Conservation (phyloP, 2,329 filamentous ascomycete genomes). For the Scytalidium sp. region DNA sequence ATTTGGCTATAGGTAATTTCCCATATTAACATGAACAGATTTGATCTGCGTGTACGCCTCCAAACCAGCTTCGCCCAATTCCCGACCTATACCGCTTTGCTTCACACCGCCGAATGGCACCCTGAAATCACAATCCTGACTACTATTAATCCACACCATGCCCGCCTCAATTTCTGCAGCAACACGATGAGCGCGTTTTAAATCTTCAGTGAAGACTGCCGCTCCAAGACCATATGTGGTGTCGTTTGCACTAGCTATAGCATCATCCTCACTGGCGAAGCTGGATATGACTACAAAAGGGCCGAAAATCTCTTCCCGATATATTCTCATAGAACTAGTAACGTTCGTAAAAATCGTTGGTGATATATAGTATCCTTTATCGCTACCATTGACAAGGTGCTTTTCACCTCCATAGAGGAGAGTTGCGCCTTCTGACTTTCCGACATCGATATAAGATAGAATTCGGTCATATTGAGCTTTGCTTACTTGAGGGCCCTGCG, state of each 20-base stretch:
- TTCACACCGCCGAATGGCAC: slow-evolving; percentile 70
- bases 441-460: slow-evolving; percentile 57
- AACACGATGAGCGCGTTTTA: slow-evolving; percentile 57
- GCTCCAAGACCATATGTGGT: slow-evolving; percentile 62
- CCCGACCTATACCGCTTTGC: slow-evolving; percentile 70
- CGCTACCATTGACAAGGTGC: slow-evolving; percentile 43
- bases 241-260: slow-evolving; percentile 57
- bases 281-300: slow-evolving; percentile 66
- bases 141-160: slow-evolving; percentile 43
- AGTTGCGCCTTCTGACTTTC: slow-evolving; percentile 61
- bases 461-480: slow-evolving; percentile 66
- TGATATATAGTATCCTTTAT: slow-evolving; percentile 60
- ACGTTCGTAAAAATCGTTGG: slow-evolving; percentile 50
- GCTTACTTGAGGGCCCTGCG: slow-evolving; percentile 69
- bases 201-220: slow-evolving; percentile 60
- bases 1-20: too few species aligned
- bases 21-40: slow-evolving; percentile 53
- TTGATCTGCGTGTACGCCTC: slow-evolving; percentile 65
- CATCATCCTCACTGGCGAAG: slow-evolving; percentile 65
- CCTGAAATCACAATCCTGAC: slow-evolving; percentile 25
- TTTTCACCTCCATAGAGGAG: slow-evolving; percentile 35
- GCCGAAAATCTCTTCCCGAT: slow-evolving; percentile 69
- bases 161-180: slow-evolving; percentile 50
- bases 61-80: slow-evolving; percentile 64
- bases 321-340: slow-evolving; percentile 39